Conservation (phyloP, 1,284 basidiomycete species). For the Irpex rosettiformis region DNA sequence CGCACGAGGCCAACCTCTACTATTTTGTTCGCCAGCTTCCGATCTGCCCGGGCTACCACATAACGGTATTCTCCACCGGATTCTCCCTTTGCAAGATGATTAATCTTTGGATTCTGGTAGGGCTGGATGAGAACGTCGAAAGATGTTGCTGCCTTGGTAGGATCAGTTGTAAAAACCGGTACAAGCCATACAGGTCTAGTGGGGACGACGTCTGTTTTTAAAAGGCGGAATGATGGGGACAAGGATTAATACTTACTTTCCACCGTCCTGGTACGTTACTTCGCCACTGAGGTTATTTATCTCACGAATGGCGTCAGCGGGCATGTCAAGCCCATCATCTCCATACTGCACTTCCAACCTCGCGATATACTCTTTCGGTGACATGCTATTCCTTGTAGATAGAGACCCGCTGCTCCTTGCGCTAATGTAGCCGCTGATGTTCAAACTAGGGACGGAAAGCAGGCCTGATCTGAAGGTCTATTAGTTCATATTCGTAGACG, state of each 20-base stretch:
- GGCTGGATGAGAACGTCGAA: constrained; percentile 10
- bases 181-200: constrained; percentile 5
- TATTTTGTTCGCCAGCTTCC: constrained; percentile 3
- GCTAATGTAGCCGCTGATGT: not conserved
- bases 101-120: constrained; percentile 5
- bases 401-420: constrained; percentile 5
- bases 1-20: constrained; percentile 3
- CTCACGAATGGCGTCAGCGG: constrained; percentile 5
- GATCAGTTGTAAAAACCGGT: constrained; percentile 1
- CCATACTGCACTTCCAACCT: constrained; percentile 8
- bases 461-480: too few relatives aligned
- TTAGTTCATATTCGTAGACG: too few relatives aligned
- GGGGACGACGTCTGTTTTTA: too few relatives aligned
- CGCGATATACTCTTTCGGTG: constrained; percentile 7
- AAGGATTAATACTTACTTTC: not conserved
- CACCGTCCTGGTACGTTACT: constrained; percentile 1
- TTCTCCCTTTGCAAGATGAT: constrained; percentile 2
- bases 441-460: not conserved
- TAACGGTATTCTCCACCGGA: constrained; percentile 11
- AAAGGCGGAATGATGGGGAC: too few relatives aligned
- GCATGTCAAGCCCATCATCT: constrained; percentile 1
- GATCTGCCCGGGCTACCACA: constrained; percentile 4
- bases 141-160: constrained; percentile 4
- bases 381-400: not conserved
- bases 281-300: not conserved